Evolutionary conservation across 257 asterid species (phyloP).

Genomic region (Cordia subcordata): DNA sequence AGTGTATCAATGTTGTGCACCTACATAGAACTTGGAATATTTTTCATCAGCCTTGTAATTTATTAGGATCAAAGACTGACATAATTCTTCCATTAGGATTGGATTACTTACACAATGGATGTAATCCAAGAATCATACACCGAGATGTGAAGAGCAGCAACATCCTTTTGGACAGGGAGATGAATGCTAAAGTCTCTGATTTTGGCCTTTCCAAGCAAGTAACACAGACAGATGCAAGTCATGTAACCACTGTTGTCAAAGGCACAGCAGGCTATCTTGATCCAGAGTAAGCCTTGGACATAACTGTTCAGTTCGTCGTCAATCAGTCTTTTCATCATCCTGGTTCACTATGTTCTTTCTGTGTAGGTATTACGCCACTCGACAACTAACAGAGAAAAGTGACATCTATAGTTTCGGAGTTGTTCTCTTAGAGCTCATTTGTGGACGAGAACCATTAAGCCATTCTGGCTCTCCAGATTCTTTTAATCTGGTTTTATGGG

Average conservation of each 20-base stretch:
- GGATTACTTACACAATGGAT: slow-evolving; percentile 88
- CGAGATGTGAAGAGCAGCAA: slow-evolving; percentile 92
- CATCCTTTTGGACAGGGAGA: slow-evolving; percentile 74
- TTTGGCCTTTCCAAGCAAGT: slow-evolving; percentile 91
- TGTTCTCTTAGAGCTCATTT: slow-evolving; percentile 87
- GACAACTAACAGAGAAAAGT: slow-evolving; percentile 87
- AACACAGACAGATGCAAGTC: slow-evolving; percentile 72
- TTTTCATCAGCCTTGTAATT: neutral
- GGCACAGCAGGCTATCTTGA: slow-evolving; percentile 98
- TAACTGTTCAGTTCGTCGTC: neutral
- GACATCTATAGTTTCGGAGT: slow-evolving; percentile 94
- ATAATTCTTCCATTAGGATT: slow-evolving; percentile 40
- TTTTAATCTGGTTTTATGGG: slow-evolving; percentile 87
- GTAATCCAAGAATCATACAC: slow-evolving; percentile 77
- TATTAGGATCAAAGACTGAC: neutral
- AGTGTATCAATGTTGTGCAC: neutral
- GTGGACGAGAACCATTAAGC: slow-evolving; percentile 88
- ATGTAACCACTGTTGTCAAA: slow-evolving; percentile 77
- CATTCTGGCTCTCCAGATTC: slow-evolving; percentile 94
- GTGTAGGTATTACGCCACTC: slow-evolving; percentile 77
- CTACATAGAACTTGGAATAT: too few relatives aligned
- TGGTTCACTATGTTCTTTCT: slow-evolving; percentile 8
- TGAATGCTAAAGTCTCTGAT: slow-evolving; percentile 89
- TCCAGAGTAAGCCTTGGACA: slow-evolving; percentile 62
- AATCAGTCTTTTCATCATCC: neutral